Evolutionary conservation across 352 stramenopile genomes (phyloP).

Genomic region (Elongisporangium undulatum): DNA sequence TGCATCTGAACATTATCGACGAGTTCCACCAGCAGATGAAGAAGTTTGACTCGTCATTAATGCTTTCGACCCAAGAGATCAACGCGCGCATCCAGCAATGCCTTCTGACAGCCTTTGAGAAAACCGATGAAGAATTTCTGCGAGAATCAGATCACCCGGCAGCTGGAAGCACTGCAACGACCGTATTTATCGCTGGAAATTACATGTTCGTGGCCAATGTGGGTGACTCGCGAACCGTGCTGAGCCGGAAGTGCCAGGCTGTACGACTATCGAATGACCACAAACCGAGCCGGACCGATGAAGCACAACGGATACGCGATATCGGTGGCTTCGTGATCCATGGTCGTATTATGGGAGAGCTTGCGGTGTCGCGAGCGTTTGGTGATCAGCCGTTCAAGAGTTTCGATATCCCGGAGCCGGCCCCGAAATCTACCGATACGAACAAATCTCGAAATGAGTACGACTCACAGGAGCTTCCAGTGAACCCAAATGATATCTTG

Average conservation of each 20-base stretch:
- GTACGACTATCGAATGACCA: constrained; percentile 95
- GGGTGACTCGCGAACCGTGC: constrained; percentile 93
- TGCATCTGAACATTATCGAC: constrained; percentile 67
- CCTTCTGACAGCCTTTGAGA: constrained; percentile 53
- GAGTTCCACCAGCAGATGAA: constrained; percentile 49
- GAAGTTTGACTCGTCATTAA: constrained; percentile 26
- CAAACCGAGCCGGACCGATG: constrained; percentile 92
- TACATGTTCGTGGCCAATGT: constrained; percentile 95
- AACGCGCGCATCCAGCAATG: constrained; percentile 49
- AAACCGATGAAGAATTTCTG: constrained; percentile 71
- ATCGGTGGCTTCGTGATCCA: constrained; percentile 90
- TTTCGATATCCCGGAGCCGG: constrained; percentile 58
- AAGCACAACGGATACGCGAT: constrained; percentile 93
- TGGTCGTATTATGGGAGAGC: constrained; percentile 92
- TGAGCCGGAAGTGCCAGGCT: constrained; percentile 86
- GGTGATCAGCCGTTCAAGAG: constrained; percentile 96
- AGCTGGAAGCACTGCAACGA: constrained; percentile 93
- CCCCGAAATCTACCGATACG: constrained; percentile 18
- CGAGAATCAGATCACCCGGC: constrained; percentile 58
- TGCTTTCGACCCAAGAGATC: constrained; percentile 36
- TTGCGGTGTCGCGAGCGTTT: constrained; percentile 79
- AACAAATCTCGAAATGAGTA: constrained; percentile 64
- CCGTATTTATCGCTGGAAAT: constrained; percentile 90
- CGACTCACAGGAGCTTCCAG: constrained; percentile 67
- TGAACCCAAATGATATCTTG: constrained; percentile 84